Base-by-base conservation (phyloP, 495 filamentous ascomycete species). In the Tuber brumale region DNA sequence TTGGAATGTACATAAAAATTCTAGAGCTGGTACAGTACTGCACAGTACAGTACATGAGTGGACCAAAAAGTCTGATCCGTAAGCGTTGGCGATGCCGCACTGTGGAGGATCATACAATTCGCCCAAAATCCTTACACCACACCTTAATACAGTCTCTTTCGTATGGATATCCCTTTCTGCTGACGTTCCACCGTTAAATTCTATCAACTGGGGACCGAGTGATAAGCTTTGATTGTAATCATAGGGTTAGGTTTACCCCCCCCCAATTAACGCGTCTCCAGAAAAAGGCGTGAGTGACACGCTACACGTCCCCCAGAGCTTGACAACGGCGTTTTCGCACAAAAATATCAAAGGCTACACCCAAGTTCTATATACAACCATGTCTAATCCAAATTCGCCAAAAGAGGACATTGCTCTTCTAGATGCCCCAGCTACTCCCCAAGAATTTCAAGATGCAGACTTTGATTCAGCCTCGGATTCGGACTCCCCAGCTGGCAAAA, bases 361-460 rank as follows among this genome's bases (percentile, higher is more conserved):
- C 72, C 57, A 35, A 66, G 45, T n/a, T 57, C 44, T 45, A 71
- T 73, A 71, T 61, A 37, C 72, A 61, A 44, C 45, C 31, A 80
- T 80, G 77, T 69, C 76, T 72, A 35, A 70, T 41, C 73, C 76
- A 69, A 71, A 70, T 31, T 74, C 74, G 19, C 42, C 18, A 44
- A 72, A 82, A 8, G 57, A 79, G 69, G 80, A 82, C 61, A 61
- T 46, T 39, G 76, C 79, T 3, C 74, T 82, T 44, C 79, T 75
- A 3, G 81, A 83, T 23, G 81, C 78, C 23, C 78, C 78, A 8
- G 71, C 73, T 19, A 23, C 75, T 12, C 23, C 72, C 48, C 43
- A 23, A 75, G n/a, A n/a, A 16, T 35, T 39, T 16, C 35, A 45
- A 75, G 73, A 45, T 21, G 44, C 45, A n/a, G 69, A 43, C 16